phyloP scores from a whole-genome alignment of 345 rosid genomes.

The Linum lewisii region DNA sequence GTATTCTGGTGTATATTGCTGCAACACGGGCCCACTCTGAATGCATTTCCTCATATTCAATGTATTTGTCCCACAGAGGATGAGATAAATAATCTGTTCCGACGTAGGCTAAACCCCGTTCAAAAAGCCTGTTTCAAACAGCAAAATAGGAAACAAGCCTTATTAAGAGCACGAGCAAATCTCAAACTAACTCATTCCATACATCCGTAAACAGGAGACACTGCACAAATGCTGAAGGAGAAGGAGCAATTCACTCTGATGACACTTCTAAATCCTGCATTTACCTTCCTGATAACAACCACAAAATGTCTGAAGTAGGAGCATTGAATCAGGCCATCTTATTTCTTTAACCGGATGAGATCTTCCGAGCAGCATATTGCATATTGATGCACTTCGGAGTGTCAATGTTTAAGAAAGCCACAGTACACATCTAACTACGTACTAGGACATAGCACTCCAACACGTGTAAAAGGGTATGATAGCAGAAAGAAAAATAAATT shows the following conservation, averaged over 20 bases:
- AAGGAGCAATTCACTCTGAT: constrained; percentile 65
- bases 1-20: constrained; percentile 63
- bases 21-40: constrained; percentile 77
- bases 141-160: constrained; percentile 10
- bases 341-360: constrained; percentile 72
- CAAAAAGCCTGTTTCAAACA: constrained; percentile 59
- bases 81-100: constrained; percentile 81
- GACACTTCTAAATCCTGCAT: constrained; percentile 74
- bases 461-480: constrained; percentile 19
- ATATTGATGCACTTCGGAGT: constrained; percentile 66
- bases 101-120: constrained; percentile 77
- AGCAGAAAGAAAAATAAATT: constrained; percentile 17
- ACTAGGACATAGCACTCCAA: constrained; percentile 28
- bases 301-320: constrained; percentile 71
- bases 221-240: constrained; percentile 41
- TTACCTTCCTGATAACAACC: constrained; percentile 88
- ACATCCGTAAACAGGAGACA: constrained; percentile 28
- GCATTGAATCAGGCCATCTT: constrained; percentile 86
- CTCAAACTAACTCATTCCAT: constrained; percentile 17
- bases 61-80: constrained; percentile 89
- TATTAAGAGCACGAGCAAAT: constrained; percentile 14
- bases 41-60: constrained; percentile 88
- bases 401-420: constrained; percentile 48
- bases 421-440: constrained; percentile 28
- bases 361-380: constrained; percentile 96